Base-by-base conservation (phyloP, 192 early-diverging fungal genomes). In the Backusella parvicylindrica region DNA sequence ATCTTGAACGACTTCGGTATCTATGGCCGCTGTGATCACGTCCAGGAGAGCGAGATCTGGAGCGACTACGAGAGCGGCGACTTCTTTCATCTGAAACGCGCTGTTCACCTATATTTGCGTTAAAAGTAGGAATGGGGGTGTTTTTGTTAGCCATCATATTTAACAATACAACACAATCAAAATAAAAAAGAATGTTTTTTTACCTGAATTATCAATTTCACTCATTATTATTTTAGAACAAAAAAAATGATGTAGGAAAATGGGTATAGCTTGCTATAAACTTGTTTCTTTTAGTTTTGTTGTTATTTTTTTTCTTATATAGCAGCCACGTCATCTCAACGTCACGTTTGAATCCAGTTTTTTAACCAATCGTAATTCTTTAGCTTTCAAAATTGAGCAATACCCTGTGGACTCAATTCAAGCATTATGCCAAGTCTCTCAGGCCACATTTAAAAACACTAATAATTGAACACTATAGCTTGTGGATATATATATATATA, bases 1-100 rank as follows among this genome's bases (percentile, higher is more conserved):
- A 77, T 70, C 65, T 66, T 23, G 79, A 81, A 21, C 79, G 79
- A 72, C 79, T 81, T 76, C 79, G 72, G 37, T 78, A 78, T 72
- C 77, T 67, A 40, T 71, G 72, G n/a, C 73, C 77, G 60, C 77
- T 66, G 23, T 60, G 71, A 6, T 73, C 77, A 69, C 67, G 70
- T 23, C 70, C 66, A 65, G 79, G 79, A 16, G 79, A 81, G 32
- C 79, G 73, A 31, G 79, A 81, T 73, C 79, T 66, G 26, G 79
- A 81, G 28, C 71, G 75, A 66, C 79, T 76, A 53, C 40, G 75
- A 21, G 79, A 75, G 56, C 72, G 66, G 21, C 79, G 72, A 8
- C 75, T 41, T 36, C 79, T 66, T 64, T 77, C 79, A 65, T 81
- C 79, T 53, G 75, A 64, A 65, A 76, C 38, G 26, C 77, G 77